phyloP scores from a whole-genome alignment of 352 stramenopile species.

The Pythium coloratum region DNA sequence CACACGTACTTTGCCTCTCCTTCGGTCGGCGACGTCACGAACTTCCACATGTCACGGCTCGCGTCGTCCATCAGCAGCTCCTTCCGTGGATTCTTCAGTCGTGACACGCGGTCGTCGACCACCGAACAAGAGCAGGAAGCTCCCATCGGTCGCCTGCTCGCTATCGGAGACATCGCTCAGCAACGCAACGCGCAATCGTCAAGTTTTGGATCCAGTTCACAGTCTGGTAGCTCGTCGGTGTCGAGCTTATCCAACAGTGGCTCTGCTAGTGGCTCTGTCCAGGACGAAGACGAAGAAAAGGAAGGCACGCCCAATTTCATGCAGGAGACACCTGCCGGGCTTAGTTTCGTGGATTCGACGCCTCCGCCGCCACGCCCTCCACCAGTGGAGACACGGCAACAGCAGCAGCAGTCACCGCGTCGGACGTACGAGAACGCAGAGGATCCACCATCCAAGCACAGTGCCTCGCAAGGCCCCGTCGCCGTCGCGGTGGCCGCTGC shows the following conservation, averaged over 20 bases:
- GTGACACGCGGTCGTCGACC: slow-evolving; percentile 27
- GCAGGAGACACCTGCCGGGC: background rate
- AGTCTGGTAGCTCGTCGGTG: background rate
- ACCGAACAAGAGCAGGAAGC: slow-evolving; percentile 43
- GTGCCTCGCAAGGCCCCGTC: background rate
- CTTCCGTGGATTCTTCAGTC: slow-evolving; percentile 69
- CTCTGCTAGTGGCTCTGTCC: background rate
- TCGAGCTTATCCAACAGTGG: background rate
- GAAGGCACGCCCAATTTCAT: slow-evolving; percentile 2
- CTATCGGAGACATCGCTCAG: slow-evolving; percentile 51
- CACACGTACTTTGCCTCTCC: slow-evolving; percentile 85
- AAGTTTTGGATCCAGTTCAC: background rate
- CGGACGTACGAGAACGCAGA: slow-evolving; percentile 15
- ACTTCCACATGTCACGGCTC: slow-evolving; percentile 81
- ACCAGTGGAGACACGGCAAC: slow-evolving; percentile 15
- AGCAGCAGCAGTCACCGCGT: slow-evolving; percentile 10
- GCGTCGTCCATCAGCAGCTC: slow-evolving; percentile 78
- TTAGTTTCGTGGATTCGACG: background rate
- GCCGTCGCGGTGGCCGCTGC: slow-evolving; percentile 6
- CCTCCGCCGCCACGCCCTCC: slow-evolving; percentile 3
- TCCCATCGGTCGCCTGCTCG: slow-evolving; percentile 60
- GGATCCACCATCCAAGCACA: slow-evolving; percentile 11
- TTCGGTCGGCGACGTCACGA: slow-evolving; percentile 74
- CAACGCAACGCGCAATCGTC: slow-evolving; percentile 26
- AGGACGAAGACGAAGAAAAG: slow-evolving; percentile 15